Base-by-base conservation (phyloP, 1,284 basidiomycete genomes). In the Serendipita sp. region DNA sequence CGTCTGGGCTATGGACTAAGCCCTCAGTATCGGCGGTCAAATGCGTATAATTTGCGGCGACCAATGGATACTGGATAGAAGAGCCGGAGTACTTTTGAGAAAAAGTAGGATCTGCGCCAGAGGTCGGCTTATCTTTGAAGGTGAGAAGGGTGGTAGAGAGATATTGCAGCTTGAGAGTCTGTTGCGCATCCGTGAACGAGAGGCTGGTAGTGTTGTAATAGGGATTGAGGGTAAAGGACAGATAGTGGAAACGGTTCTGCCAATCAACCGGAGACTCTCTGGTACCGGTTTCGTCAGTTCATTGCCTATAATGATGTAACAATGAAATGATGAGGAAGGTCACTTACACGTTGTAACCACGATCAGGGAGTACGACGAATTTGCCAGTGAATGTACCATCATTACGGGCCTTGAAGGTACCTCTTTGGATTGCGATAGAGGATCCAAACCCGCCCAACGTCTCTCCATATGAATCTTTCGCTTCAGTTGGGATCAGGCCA, bases 1-100 rank as follows among this genome's bases (percentile, higher is more conserved):
- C 38, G 13, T 41, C 38, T 0, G 71, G 68, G 66, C 82, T 80
- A 2, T 80, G 71, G 1, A 81, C 80, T 2, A 87, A 70, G 2
- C 84, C 85, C 68, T 88, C 85, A 0, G 76, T 72, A 67, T 88
- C 85, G 13, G 85, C 67, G 0, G 76, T 74, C 45, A 87, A 71
- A 64, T 78, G 81, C 43, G 77, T 72, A 66, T 80, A 74, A 8
- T 69, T 67, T 13, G 65, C 67, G 58, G 76, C 76, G 0, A 79
- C 75, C 49, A 83, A 78, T 35, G 72, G 42, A 67, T 74, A 60
- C 72, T 71, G 10, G 69, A 68, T 3, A 63, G n/a, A 1, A 68
- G 61, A 43, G 22, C 22, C 22, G 22, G 22, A 22, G 17, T 22
- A 30, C 29, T 22, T 58, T n/a, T 26, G 8, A 29, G 34, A 30